Conservation (phyloP, 805 yeast species). For the Barnettozyma siamensis region DNA sequence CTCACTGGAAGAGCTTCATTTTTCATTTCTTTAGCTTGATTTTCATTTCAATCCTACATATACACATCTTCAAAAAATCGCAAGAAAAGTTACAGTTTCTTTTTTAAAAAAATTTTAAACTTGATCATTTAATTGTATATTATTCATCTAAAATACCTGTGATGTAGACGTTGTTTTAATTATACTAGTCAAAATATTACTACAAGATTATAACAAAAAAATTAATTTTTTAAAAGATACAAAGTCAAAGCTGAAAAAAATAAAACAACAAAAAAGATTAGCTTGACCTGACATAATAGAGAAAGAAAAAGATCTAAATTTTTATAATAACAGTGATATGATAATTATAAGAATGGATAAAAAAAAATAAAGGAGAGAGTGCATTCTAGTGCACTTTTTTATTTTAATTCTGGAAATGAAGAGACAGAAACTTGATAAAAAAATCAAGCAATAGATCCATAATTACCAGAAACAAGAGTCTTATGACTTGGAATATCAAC, state of each 20-base stretch:
- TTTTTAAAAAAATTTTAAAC: not conserved
- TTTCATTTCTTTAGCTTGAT: too few relatives aligned
- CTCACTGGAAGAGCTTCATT: too few relatives aligned
- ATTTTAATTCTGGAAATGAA: too few relatives aligned
- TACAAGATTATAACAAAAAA: not conserved
- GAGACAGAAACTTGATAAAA: too few relatives aligned
- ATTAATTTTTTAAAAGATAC: not conserved
- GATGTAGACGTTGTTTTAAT: too few relatives aligned
- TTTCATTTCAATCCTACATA: not conserved
- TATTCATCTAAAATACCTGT: too few relatives aligned
- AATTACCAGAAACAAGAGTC: constrained; percentile 34
- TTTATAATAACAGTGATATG: too few relatives aligned
- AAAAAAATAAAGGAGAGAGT: not conserved
- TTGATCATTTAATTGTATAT: too few relatives aligned
- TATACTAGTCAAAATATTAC: too few relatives aligned
- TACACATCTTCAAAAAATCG: too few relatives aligned
- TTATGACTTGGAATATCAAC: constrained; percentile 26
- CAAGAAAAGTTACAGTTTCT: not conserved
- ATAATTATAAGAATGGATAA: not conserved
- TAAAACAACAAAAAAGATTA: not conserved
- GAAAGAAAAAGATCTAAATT: not conserved
- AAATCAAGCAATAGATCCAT: constrained; percentile 24
- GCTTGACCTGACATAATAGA: not conserved
- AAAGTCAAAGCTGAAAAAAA: not conserved
- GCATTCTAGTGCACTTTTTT: too few relatives aligned